Evolutionary conservation across 768 basidiomycete genomes (phyloP), one percentile per base, ranked within the genome.

Genomic region (Tulasnella sp.): DNA sequence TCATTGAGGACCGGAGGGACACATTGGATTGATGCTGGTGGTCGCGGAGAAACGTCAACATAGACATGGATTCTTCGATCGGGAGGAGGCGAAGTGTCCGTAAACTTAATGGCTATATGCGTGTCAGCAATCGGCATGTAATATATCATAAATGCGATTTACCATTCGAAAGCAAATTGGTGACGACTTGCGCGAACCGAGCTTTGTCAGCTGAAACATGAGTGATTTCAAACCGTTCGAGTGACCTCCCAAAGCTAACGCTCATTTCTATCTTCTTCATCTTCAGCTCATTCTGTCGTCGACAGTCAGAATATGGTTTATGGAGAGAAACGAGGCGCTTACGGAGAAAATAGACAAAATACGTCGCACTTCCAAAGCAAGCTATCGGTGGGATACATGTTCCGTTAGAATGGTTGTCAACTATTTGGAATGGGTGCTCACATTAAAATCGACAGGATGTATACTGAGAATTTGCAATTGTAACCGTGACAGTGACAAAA

Each of bases 401-500:
- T n/a, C n/a, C n/a, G n/a, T n/a, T n/a, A n/a, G n/a, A n/a, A n/a
- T n/a, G n/a, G n/a, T n/a, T n/a, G 19, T 24, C 15, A 34, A 7
- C 16, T 22, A 20, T 24, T n/a, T 13, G 22, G 20, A 8, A 29
- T 1, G 33, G 22, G 40, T 45, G 56, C 54, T 43, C 32, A 57
- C 39, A 16, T 27, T 45, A 37, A 47, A 51, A 19, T 55, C 58
- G 24, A 58, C 54, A 20, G 54, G 50, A n/a, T 59, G 58, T 22
- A 62, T 56, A 12, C 58, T 57, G 16, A 59, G 57, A 52, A 58
- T 57, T 43, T 65, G 62, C 3, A 70, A 58, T 51, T 68, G 67
- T 37, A 69, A 65, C 32, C 66, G 56, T 16, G 66, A 68, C 12
- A 70, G 56, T 10, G 67, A 66, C 9, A 69, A 60, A 1, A 69